Conservation (phyloP, 176 grass and related monocot genomes). For the Phyllostachys edulis region DNA sequence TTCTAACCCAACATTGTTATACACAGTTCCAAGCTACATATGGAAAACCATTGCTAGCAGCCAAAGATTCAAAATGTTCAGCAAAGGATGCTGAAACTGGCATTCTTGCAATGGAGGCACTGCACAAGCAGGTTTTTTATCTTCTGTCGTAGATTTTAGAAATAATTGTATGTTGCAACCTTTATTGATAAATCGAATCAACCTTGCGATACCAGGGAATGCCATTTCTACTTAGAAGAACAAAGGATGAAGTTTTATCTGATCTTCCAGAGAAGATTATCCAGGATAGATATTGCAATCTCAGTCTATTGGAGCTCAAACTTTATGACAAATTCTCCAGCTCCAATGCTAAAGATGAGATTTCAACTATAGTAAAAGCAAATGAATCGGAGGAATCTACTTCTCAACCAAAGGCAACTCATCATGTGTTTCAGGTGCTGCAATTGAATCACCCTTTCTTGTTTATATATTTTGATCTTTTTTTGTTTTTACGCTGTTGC, state of each 20-base stretch:
- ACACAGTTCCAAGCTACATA: conserved; percentile 90
- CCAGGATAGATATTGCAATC: conserved; percentile 93
- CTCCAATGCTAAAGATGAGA: conserved; percentile 84
- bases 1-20: conserved; percentile 24
- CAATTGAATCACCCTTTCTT: conserved; percentile 8
- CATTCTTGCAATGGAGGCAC: conserved; percentile 97
- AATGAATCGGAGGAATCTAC: conserved; percentile 55
- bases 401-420: conserved; percentile 73
- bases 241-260: conserved; percentile 95
- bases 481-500: background rate
- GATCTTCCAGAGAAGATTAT: conserved; percentile 99
- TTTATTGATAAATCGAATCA: conserved; percentile 19
- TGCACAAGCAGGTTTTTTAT: conserved; percentile 91
- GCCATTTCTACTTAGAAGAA: conserved; percentile 98
- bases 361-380: conserved; percentile 77
- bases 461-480: background rate
- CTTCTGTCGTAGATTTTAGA: conserved; percentile 7
- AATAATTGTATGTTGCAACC: background rate
- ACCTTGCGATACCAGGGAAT: conserved; percentile 63
- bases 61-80: conserved; percentile 98
- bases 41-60: conserved; percentile 90
- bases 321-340: conserved; percentile 92
- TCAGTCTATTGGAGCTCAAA: conserved; percentile 83
- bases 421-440: conserved; percentile 92
- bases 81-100: conserved; percentile 98